Evolutionary conservation across 2,329 filamentous ascomycete genomes (phyloP).

Genomic region (Fusarium metavorans): DNA sequence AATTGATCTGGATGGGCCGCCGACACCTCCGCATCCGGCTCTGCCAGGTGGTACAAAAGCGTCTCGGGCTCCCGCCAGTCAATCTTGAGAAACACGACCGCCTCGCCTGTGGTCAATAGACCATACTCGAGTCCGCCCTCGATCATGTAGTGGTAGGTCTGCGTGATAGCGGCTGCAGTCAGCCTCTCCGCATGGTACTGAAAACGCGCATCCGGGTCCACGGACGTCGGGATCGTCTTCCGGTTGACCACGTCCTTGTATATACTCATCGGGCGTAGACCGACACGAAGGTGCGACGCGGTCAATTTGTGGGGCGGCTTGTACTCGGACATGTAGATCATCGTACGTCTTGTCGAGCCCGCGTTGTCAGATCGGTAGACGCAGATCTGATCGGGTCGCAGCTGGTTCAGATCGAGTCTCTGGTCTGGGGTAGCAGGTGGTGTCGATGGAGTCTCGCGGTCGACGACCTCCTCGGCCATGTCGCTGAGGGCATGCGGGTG

Average conservation of each 20-base stretch:
- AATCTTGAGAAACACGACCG: too few species aligned
- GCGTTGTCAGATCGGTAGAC: constrained; percentile 18
- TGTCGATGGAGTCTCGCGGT: constrained; percentile 26
- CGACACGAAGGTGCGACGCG: constrained; percentile 53
- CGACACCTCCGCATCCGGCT: too few species aligned
- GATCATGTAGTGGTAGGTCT: too few species aligned
- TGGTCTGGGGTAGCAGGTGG: constrained; percentile 19
- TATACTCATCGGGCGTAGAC: constrained; percentile 57
- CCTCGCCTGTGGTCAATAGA: too few species aligned
- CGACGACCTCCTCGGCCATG: constrained; percentile 43
- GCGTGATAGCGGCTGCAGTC: too few species aligned
- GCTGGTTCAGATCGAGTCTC: constrained; percentile 17
- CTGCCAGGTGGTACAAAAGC: too few species aligned
- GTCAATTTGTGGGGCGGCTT: constrained; percentile 62
- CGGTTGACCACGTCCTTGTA: constrained; percentile 50
- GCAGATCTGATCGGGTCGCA: constrained; percentile 50
- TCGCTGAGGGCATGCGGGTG: constrained; percentile 45
- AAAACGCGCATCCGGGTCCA: constrained; percentile 44
- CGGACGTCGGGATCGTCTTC: constrained; percentile 41
- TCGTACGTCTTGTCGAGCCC: background rate
- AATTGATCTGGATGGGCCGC: background rate
- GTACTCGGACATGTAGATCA: constrained; percentile 53
- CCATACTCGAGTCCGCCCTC: too few species aligned
- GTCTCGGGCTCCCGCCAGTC: too few species aligned
- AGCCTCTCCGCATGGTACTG: background rate